Conservation (phyloP, 2,329 filamentous ascomycete species). For the Talaromyces marneffei region DNA sequence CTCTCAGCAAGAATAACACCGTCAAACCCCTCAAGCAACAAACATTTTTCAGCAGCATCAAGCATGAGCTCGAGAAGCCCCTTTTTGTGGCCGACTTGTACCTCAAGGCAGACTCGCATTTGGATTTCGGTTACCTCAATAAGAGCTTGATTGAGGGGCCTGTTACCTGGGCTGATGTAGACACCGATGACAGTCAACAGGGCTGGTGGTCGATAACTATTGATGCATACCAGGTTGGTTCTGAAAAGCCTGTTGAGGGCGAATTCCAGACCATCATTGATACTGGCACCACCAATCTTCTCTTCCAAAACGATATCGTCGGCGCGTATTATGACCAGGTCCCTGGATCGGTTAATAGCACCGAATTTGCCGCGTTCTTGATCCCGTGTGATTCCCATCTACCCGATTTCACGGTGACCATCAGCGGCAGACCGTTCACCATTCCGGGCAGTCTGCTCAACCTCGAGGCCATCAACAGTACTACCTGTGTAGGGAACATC, state of each 20-base stretch:
- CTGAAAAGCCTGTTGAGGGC: conserved; percentile 31
- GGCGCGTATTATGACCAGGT: conserved; percentile 56
- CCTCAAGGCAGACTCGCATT: conserved; percentile 50
- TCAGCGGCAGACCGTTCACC: conserved; percentile 46
- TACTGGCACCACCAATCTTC: conserved; percentile 63
- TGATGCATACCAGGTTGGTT: conserved; percentile 51
- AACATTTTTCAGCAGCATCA: conserved; percentile 69
- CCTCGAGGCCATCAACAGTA: neutral
- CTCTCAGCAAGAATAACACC: conserved; percentile 60
- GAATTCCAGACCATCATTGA: conserved; percentile 53
- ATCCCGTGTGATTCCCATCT: conserved; percentile 52
- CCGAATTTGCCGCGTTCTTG: conserved; percentile 45
- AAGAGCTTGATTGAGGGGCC: conserved; percentile 53
- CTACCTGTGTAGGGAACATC: conserved; percentile 10
- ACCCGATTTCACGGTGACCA: conserved; percentile 50
- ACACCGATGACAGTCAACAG: conserved; percentile 48
- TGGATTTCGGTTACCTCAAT: conserved; percentile 70
- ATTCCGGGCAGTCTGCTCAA: conserved; percentile 23
- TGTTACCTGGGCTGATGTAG: conserved; percentile 34
- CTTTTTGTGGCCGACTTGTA: conserved; percentile 67
- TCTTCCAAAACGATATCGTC: conserved; percentile 53
- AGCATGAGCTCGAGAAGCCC: conserved; percentile 54
- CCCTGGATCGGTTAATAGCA: conserved; percentile 43
- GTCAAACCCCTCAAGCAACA: conserved; percentile 58
- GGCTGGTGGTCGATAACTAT: conserved; percentile 67